Evolutionary conservation across 331 rosid species (phyloP), one percentile per base, ranked within the genome.

Genomic region (Quercus phellos): DNA sequence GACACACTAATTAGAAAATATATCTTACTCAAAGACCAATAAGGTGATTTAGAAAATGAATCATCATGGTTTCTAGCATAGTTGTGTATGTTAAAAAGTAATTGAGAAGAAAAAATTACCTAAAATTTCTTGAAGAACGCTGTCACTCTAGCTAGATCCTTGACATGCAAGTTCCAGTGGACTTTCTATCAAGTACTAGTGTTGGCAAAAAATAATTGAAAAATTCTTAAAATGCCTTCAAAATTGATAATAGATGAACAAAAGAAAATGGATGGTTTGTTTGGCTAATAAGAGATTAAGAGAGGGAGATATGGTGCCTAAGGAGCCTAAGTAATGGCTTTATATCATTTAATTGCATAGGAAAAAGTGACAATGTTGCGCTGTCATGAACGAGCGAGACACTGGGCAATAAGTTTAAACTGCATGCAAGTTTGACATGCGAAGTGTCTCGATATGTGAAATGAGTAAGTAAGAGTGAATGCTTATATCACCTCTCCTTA

Each of bases 351-450:
- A 63, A 29, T 63, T 30, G 22, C 43, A 27, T 63, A 2, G 43
- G 18, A 60, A 46, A 46, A 63, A 51, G 6, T 17, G 42, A 42
- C 26, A 42, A 24, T 22, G 34, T 21, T 10, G 26, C 38, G 46
- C n/a, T 56, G 74, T 51, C 53, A 76, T 11, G 30, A 22, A 64
- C 9, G 69, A 14, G 18, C 6, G 53, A 66, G 79, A 66, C 74
- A 76, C 55, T 64, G n/a, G 79, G 67, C 74, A 53, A 18, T 17
- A 29, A 32, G 22, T 22, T 42, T 11, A 38, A 29, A 76, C 2
- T 66, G 55, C 73, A 76, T 76, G 73, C 73, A 18, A 76, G 8
- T 34, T 53, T 51, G 54, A 66, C 73, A 32, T 64, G 34, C 22
- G 51, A 11, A 30, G 51, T 18, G 50, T 51, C 64, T 35, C 13